Conservation (phyloP, 2,329 filamentous ascomycete species). For the Botrytis deweyae region DNA sequence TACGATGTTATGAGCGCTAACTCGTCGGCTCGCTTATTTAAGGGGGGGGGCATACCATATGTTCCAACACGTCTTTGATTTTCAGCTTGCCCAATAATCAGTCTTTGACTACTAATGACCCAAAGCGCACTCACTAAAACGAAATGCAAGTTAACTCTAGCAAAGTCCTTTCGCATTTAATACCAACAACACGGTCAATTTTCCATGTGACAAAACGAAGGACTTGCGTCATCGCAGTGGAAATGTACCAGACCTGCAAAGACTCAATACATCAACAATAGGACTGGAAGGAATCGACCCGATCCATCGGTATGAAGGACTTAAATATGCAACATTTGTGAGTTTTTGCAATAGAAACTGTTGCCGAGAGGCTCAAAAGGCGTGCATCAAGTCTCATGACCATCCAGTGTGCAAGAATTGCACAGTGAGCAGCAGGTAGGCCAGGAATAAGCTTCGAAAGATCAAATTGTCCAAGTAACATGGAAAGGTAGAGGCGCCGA, state of each 20-base stretch:
- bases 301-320: neutral
- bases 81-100: neutral
- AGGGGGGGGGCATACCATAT: neutral
- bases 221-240: neutral
- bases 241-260: neutral
- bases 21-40: conserved; percentile 2
- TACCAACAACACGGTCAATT: too few species aligned
- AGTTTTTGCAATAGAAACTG: neutral
- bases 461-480: too few species aligned
- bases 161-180: neutral
- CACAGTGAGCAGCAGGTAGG: too few species aligned
- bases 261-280: neutral
- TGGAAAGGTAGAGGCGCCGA: neutral
- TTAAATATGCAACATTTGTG: neutral
- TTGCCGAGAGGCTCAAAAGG: too few species aligned
- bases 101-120: neutral
- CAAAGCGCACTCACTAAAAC: too few species aligned
- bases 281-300: neutral
- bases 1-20: neutral
- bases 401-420: neutral
- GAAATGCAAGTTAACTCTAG: neutral
- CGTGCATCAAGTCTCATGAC: neutral
- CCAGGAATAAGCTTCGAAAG: neutral
- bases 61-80: neutral
- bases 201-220: neutral